These are phyloP conservation scores for Ophiostoma pallidulum DNA, from an alignment of 2,329 filamentous ascomycete genomes.

Conservation along the genomic window DNA sequence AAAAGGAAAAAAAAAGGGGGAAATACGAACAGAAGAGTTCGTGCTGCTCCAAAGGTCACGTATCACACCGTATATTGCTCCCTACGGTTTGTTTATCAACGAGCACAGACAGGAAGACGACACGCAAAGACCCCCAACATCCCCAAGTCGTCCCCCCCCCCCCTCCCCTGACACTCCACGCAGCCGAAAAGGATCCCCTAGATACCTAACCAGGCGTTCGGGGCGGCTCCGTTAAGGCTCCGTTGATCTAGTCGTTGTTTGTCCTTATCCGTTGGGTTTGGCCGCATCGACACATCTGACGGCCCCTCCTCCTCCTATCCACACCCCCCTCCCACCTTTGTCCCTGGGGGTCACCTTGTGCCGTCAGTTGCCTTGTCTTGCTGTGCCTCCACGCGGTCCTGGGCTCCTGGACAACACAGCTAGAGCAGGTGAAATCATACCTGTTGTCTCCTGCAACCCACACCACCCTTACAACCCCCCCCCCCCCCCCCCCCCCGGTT, in stretches of 20 bases:
- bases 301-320: neutral
- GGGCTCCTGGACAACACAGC: neutral
- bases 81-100: no score
- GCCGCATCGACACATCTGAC: neutral
- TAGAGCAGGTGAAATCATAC: neutral
- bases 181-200: no score
- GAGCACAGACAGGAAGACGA: neutral
- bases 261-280: conserved; percentile 5
- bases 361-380: neutral
- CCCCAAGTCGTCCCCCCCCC: no score
- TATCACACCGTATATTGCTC: no score
- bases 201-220: conserved; percentile 1
- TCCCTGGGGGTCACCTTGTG: neutral
- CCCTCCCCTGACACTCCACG: no score
- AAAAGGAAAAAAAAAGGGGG: no score
- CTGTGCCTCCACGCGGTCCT: conserved; percentile 1
- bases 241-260: neutral
- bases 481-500: conserved; percentile 9
- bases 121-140: no score
- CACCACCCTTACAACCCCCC: conserved; percentile 2
- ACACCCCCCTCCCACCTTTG: conserved; percentile 6
- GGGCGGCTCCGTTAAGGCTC: neutral
- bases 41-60: no score
- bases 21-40: no score
- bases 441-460: neutral